Base-by-base conservation (phyloP, 2,329 filamentous ascomycete species). In the Beauveria sp. region DNA sequence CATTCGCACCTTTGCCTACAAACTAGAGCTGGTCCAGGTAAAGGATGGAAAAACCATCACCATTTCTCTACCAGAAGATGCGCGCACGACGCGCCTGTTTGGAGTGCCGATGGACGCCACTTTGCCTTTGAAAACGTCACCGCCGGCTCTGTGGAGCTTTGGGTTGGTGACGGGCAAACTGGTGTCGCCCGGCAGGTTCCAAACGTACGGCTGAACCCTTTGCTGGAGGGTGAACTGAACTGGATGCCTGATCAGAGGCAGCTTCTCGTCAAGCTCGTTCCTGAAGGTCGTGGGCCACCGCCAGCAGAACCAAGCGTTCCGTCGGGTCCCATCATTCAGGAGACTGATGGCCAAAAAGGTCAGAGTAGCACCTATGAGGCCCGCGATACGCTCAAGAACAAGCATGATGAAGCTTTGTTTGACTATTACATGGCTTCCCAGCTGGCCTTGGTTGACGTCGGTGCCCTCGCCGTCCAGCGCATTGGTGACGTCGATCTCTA, bases 51-150 rank as follows among this genome's bases (percentile, higher is more conserved):
- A 45, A 5, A 26, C 20, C 8, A 18, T 47, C 10, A 22, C 49
- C 28, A 26, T 60, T 20, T 26, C 40, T 6, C 58, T 60, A 3
- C 58, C 58, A 6, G 49, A 26, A 4, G 47, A 54, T 7, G 58
- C 58, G 3, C 49, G 58, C 58, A 43, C 42, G 1, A 60, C 58
- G 1, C n/a, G 18, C 58, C 58, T 7, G n/a, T 60, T 26, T 60
- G 58, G 58, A 60, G 50, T 12, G 58, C 58, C 9, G 22, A 54
- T 28, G 58, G 58, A 3, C 40, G 20, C 40, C 22, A 54, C 22
- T 60, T 60, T 40, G 58, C 50, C 3, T 60, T 60, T 54, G 40
- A 60, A 26, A 60, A 60, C 58, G n/a, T 60, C 42, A 60, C 58
- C 42, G 26, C 58, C 49, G 16, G 7, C 20, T 53, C 58, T n/a